Percentiles rank a stretch among this genome's conserved stretches.
Conservation (phyloP, 352 stramenopile genomes). For the Phytophthora rubi region DNA sequence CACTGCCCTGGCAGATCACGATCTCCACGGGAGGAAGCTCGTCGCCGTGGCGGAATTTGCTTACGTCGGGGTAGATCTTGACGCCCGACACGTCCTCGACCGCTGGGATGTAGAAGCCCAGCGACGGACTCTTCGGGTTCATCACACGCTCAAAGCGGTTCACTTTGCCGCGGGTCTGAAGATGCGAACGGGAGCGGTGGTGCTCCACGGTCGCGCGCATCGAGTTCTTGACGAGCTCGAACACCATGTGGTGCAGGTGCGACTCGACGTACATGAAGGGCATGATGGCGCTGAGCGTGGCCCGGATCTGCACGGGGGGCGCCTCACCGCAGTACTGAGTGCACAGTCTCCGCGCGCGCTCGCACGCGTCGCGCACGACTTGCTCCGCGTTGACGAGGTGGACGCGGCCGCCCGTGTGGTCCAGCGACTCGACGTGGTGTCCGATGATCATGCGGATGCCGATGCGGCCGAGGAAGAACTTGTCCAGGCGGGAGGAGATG, state of each 20-base stretch:
- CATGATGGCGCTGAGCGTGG: conserved; percentile 46
- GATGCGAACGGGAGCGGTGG: conserved; percentile 73
- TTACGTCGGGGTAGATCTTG: conserved; percentile 68
- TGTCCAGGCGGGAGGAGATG: conserved; percentile 89
- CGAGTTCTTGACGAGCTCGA: conserved; percentile 99
- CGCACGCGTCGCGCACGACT: conserved; percentile 56
- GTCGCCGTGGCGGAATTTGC: conserved; percentile 53
- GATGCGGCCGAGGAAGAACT: conserved; percentile 98
- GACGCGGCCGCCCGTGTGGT: conserved; percentile 59
- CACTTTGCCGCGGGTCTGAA: conserved; percentile 32
- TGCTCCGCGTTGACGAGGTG: conserved; percentile 68
- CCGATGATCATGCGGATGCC: conserved; percentile 99
- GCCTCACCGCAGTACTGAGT: conserved; percentile 54
- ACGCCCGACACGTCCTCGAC: conserved; percentile 62
- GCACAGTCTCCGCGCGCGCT: conserved; percentile 58
- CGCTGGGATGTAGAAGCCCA: conserved; percentile 68
- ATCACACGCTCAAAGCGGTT: conserved; percentile 63
- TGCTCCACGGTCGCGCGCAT: conserved; percentile 97
- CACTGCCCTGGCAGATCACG: conserved; percentile 96
- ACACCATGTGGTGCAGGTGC: conserved; percentile 87
- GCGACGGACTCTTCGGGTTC: conserved; percentile 58
- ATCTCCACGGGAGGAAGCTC: conserved; percentile 94
- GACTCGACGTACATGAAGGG: conserved; percentile 85
- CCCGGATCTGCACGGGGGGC: conserved; percentile 57
- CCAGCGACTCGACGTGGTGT: conserved; percentile 72